These are phyloP conservation scores for Lentinula lateritia DNA, from an alignment of 768 basidiomycete genomes.

Conservation along the genomic window DNA sequence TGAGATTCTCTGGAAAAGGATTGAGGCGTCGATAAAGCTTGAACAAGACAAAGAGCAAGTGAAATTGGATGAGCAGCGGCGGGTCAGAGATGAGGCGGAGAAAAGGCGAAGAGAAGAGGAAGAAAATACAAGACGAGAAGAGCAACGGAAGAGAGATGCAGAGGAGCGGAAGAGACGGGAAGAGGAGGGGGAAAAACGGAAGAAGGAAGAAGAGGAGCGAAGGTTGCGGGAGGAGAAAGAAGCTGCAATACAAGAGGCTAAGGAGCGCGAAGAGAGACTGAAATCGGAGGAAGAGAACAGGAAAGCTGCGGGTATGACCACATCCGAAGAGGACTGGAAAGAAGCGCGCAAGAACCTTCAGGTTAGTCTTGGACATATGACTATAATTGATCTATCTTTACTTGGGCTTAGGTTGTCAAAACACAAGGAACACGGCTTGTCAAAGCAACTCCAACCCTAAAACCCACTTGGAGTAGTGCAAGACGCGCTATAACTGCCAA, in stretches of 20 bases:
- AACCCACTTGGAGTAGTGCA: slow-evolving; percentile 57
- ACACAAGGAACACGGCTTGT: slow-evolving; percentile 55
- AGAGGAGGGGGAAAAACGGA: slow-evolving; percentile 33
- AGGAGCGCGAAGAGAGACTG: slow-evolving; percentile 29
- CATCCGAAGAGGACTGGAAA: slow-evolving; percentile 61
- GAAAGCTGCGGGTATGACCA: slow-evolving; percentile 43
- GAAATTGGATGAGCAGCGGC: slow-evolving; percentile 38
- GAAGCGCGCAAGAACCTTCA: slow-evolving; percentile 46
- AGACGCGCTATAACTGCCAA: slow-evolving; percentile 82
- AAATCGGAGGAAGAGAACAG: slow-evolving; percentile 33
- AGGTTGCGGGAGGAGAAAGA: slow-evolving; percentile 28
- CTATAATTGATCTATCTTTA: slow-evolving; percentile 2
- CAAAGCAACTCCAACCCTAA: slow-evolving; percentile 50
- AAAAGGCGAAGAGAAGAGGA: slow-evolving; percentile 50
- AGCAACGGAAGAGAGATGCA: slow-evolving; percentile 33
- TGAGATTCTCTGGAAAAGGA: slow-evolving; percentile 2
- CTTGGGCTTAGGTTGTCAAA: slow-evolving; percentile 50
- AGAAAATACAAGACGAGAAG: slow-evolving; percentile 42
- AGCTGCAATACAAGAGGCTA: slow-evolving; percentile 17
- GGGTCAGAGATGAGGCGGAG: slow-evolving; percentile 45
- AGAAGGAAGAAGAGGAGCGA: slow-evolving; percentile 23
- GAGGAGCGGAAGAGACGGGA: slow-evolving; percentile 34
- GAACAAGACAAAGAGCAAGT: slow-evolving; percentile 30
- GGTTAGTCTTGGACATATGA: slow-evolving; percentile 29
- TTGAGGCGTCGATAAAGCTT: slow-evolving; percentile 12